A percentile compares a stretch with the other conserved stretches of the same genome.
Conservation (phyloP, 2,329 filamentous ascomycete species). For the Verticillium tricorpus region DNA sequence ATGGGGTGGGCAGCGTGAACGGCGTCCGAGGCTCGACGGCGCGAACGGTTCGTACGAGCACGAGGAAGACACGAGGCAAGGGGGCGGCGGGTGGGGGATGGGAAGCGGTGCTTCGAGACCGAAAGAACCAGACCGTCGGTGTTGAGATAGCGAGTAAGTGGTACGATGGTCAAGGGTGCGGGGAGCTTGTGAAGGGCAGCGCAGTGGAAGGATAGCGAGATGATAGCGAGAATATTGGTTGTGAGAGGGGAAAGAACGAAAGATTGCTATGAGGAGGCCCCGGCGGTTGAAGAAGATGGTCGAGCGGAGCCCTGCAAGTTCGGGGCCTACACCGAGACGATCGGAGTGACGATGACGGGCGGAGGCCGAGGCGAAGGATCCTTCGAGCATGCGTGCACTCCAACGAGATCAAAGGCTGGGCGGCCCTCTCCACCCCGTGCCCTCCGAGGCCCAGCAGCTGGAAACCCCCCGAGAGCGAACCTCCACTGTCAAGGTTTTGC, state of each 20-base stretch:
- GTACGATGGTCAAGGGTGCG: conserved; percentile 1
- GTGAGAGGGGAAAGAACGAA: background rate
- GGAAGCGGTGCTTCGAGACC: background rate
- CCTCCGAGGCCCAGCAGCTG: background rate
- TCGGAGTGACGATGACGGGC: conserved; percentile 2
- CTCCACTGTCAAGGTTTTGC: background rate
- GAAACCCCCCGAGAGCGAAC: background rate
- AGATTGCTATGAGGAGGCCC: background rate
- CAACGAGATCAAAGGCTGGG: background rate
- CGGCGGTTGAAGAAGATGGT: background rate
- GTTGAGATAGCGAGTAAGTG: background rate
- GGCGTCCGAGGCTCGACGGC: background rate
- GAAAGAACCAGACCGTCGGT: conserved; percentile 1
- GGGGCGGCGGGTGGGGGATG: background rate
- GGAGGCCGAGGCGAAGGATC: background rate
- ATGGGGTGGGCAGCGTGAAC: background rate
- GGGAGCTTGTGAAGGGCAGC: background rate
- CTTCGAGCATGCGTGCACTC: background rate
- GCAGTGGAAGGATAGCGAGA: background rate
- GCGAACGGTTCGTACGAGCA: background rate
- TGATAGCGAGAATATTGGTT: background rate
- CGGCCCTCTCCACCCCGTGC: background rate
- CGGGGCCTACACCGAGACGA: background rate
- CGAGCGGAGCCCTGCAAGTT: conserved; percentile 1
- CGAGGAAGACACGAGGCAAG: background rate